Evolutionary conservation across 176 grass and related monocot species (phyloP).

Genomic region (Lolium rigidum): DNA sequence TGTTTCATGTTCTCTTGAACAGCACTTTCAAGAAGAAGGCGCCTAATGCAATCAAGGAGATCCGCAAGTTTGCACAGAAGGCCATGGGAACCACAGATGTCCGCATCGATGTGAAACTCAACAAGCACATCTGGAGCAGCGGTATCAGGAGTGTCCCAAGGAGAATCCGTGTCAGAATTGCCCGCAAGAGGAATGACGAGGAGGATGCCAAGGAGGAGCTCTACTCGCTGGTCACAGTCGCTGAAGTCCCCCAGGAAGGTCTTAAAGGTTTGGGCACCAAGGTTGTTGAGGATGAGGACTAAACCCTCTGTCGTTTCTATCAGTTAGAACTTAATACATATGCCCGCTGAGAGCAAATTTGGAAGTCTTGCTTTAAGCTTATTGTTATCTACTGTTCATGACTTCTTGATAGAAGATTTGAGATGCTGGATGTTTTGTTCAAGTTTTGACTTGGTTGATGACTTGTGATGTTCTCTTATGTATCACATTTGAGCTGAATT

Average conservation of each 20-base stretch:
- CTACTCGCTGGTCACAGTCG: conserved; percentile 82
- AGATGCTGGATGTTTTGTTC: conserved; percentile 46
- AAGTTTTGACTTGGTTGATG: conserved; percentile 44
- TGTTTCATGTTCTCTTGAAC: background rate
- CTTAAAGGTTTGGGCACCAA: conserved; percentile 87
- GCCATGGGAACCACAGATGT: conserved; percentile 89
- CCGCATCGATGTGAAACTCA: conserved; percentile 81
- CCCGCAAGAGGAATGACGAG: conserved; percentile 87
- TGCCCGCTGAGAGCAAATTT: conserved; percentile 32
- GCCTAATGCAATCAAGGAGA: conserved; percentile 90
- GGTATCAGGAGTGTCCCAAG: conserved; percentile 86
- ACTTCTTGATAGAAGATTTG: conserved; percentile 53
- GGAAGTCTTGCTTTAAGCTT: conserved; percentile 37
- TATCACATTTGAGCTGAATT: no score
- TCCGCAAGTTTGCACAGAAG: conserved; percentile 90
- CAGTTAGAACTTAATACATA: conserved; percentile 33
- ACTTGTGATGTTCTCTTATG: background rate
- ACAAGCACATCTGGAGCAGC: conserved; percentile 97
- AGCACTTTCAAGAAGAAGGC: conserved; percentile 99
- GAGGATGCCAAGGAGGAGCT: conserved; percentile 95
- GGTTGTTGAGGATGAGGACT: conserved; percentile 83
- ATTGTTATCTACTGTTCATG: conserved; percentile 54
- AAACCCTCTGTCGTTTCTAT: conserved; percentile 23
- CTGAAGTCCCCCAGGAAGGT: conserved; percentile 76
- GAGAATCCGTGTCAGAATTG: conserved; percentile 79